phyloP scores from a whole-genome alignment of 805 yeast species.

The Metschnikowia hibisci region DNA sequence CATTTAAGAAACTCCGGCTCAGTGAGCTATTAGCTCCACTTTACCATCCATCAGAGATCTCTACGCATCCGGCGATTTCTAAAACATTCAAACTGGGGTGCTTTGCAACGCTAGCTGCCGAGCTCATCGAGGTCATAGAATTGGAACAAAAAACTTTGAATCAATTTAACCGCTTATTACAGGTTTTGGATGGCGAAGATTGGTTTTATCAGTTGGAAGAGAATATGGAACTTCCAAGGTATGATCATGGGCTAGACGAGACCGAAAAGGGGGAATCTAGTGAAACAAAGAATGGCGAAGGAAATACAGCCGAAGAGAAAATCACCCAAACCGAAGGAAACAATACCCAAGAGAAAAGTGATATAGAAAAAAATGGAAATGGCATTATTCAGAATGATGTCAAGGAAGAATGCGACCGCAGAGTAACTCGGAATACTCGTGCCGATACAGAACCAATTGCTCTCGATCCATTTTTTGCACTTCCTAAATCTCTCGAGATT shows the following conservation, averaged over 20 bases:
- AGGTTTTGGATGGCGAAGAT: constrained; percentile 83
- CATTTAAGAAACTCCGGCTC: constrained; percentile 28
- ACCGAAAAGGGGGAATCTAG: constrained; percentile 3
- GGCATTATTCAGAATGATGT: constrained; percentile 5
- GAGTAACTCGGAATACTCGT: constrained; percentile 12
- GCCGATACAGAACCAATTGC: constrained; percentile 57
- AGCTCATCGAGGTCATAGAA: constrained; percentile 74
- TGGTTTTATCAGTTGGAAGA: constrained; percentile 63
- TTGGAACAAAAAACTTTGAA: constrained; percentile 77
- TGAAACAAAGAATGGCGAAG: constrained; percentile 1
- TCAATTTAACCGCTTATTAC: constrained; percentile 65
- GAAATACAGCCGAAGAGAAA: too few relatives aligned
- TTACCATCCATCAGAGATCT: constrained; percentile 73
- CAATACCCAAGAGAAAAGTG: neutral
- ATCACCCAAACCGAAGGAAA: constrained; percentile 14
- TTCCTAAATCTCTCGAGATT: constrained; percentile 46
- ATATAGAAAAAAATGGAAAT: neutral
- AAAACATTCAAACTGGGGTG: constrained; percentile 58
- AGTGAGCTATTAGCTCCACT: constrained; percentile 68
- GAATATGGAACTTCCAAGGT: constrained; percentile 60
- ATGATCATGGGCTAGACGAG: constrained; percentile 59
- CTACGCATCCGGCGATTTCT: constrained; percentile 63
- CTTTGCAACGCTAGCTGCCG: constrained; percentile 54
- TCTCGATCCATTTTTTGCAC: constrained; percentile 46
- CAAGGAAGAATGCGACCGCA: constrained; percentile 15